A percentile compares a stretch with the other conserved stretches of the same genome.
These are phyloP conservation scores for Exophiala sideris DNA, from an alignment of 2,329 filamentous ascomycete genomes.

Conservation along the genomic window DNA sequence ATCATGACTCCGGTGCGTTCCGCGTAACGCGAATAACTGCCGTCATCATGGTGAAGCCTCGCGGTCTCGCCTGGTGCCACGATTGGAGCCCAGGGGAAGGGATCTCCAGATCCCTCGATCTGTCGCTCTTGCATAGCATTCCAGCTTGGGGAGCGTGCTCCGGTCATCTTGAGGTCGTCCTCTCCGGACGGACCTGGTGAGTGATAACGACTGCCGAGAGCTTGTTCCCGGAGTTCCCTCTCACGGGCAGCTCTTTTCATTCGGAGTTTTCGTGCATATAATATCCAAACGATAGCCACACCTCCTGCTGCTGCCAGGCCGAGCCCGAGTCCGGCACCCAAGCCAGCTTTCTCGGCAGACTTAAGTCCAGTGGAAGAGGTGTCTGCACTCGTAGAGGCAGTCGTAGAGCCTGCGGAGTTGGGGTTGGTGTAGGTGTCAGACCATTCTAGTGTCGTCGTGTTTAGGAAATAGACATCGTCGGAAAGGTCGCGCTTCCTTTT, in stretches of 20 bases:
- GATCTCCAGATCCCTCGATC: slow-evolving; percentile 23
- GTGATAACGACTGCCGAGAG: slow-evolving; percentile 48
- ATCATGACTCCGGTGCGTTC: slow-evolving; percentile 43
- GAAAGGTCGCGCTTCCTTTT: slow-evolving; percentile 32
- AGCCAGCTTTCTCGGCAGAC: slow-evolving; percentile 50
- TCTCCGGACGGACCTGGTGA: slow-evolving; percentile 32
- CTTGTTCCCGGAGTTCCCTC: slow-evolving; percentile 53
- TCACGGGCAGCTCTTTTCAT: slow-evolving; percentile 46
- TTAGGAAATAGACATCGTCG: slow-evolving; percentile 54
- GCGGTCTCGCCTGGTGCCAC: slow-evolving; percentile 20
- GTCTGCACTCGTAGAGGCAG: slow-evolving; percentile 29
- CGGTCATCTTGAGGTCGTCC: slow-evolving; percentile 8
- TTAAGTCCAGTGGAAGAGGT: slow-evolving; percentile 22
- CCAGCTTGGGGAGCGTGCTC: slow-evolving; percentile 25
- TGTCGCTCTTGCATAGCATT: slow-evolving; percentile 23
- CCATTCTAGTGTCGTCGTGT: slow-evolving; percentile 60
- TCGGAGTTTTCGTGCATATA: slow-evolving; percentile 50
- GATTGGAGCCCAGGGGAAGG: slow-evolving; percentile 33
- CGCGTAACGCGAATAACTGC: slow-evolving; percentile 33
- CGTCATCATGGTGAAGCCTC: slow-evolving; percentile 21
- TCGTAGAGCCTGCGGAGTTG: slow-evolving; percentile 24
- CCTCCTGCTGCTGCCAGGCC: slow-evolving; percentile 54
- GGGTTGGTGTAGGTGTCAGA: slow-evolving; percentile 55
- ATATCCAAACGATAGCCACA: slow-evolving; percentile 47
- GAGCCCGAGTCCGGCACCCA: slow-evolving; percentile 64